Evolutionary conservation across 1,284 basidiomycete genomes (phyloP), one percentile per base, ranked within the genome.

Genomic region (Marasmius sp.): DNA sequence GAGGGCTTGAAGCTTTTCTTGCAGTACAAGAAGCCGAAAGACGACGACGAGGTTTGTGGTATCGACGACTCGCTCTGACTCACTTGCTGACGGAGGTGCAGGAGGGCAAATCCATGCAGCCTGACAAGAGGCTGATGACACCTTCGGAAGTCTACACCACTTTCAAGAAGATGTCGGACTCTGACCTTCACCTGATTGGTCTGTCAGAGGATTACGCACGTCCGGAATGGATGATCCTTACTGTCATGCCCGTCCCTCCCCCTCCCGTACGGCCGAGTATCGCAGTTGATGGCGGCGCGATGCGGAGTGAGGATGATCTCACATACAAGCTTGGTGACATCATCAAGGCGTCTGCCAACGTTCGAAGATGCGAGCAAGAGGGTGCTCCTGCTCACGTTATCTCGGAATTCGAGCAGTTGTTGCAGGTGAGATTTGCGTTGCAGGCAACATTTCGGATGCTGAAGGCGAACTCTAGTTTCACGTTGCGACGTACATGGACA

Each of bases 401-500:
- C 68, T 91, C 91, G 48, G 97, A 99, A 77, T 97, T 97, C 72
- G 97, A 98, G 76, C 95, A 98, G 72, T 79, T 99, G 48, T 84
- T 99, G 2, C 95, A 97, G 86, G 93, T 89, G 64, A 58, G 77
- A 11, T 38, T 18, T 41, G 10, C 56, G 43, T 39, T 60, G 18
- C 33, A 37, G 55, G 59, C 20, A 36, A 39, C 41, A 51, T 63
- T 55, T 53, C 14, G 14, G 36, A 57, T 41, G 4, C 55, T 63
- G 43, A 60, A 61, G 33, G 51, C 57, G 39, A 48, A 27, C 62
- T 38, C 3, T 64, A 95, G 89, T 99, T 97, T 76, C 97, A 99
- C 73, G 95, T 97, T 64, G 97, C 97, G 7, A 99, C 97, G 0
- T 99, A 99, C 74, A 99, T 99, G 97, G 97, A 99, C 75, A 99